Evolutionary conservation across 2,329 filamentous ascomycete genomes (phyloP).

Genomic region (Myriosclerotinia duriaeana): DNA sequence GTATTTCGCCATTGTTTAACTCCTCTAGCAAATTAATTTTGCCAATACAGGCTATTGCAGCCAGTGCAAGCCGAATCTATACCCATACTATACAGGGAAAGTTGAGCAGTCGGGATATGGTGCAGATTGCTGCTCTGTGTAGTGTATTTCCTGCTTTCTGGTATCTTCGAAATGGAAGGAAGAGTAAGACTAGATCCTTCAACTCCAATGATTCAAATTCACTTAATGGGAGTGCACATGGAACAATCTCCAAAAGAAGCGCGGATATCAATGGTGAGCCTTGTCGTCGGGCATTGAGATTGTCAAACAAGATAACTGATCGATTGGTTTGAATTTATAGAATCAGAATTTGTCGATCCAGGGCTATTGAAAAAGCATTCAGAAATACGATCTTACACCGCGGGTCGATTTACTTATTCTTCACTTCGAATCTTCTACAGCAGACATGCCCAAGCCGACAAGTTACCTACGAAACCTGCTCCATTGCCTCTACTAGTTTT

Average conservation of each 20-base stretch:
- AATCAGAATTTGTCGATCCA: slow-evolving; percentile 56
- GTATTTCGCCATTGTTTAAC: slow-evolving; percentile 1
- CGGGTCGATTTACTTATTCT: slow-evolving; percentile 66
- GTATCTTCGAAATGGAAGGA: slow-evolving; percentile 30
- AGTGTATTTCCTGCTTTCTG: slow-evolving; percentile 33
- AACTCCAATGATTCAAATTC: slow-evolving; percentile 27
- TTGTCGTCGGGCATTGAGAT: not conserved
- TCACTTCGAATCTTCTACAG: slow-evolving; percentile 80
- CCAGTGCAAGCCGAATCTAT: slow-evolving; percentile 29
- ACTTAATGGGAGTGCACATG: slow-evolving; percentile 8
- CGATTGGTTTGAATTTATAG: slow-evolving; percentile 26
- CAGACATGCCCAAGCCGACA: slow-evolving; percentile 76
- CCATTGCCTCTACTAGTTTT: slow-evolving; percentile 85
- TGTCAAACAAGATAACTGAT: slow-evolving; percentile 22
- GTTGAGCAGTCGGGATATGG: slow-evolving; percentile 32
- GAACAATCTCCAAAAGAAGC: slow-evolving; percentile 21
- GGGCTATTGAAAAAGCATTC: slow-evolving; percentile 78
- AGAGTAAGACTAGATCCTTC: slow-evolving; percentile 28
- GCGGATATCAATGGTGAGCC: slow-evolving; percentile 32
- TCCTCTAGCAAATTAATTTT: slow-evolving; percentile 15
- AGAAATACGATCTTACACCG: slow-evolving; percentile 68
- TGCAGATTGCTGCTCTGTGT: slow-evolving; percentile 31
- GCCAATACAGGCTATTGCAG: slow-evolving; percentile 26
- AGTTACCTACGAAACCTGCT: slow-evolving; percentile 70
- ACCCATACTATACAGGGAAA: slow-evolving; percentile 28